Evolutionary conservation across 2,329 filamentous ascomycete genomes (phyloP), one percentile per base, ranked within the genome.

Genomic region (Aspergillus sp.): DNA sequence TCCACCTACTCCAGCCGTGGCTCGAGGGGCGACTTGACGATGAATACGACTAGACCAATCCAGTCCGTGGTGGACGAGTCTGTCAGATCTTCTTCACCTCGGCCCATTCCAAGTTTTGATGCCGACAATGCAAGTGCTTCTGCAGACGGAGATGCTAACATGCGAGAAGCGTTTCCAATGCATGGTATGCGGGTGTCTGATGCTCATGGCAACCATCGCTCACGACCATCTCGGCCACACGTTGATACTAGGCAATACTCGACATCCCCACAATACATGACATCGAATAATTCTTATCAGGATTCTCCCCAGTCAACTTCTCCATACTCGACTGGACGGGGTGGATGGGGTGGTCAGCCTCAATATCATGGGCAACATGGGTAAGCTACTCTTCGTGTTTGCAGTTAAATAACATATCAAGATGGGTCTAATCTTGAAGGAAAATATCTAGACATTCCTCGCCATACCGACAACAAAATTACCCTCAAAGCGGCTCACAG

Each of bases 231-330:
- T 37, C 63, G 68, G 32, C 66, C 68, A 39, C 65, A 65, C 46
- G 52, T 68, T 39, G 68, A 73, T 45, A 66, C 66, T 19, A 65
- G 71, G 33, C 72, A 75, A 43, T 79, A 78, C 54, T 73, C 74
- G 26, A 74, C 77, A 37, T 82, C 81, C n/a, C 77, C 82, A 33
- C 75, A 78, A 42, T 78, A 79, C 53, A 69, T 71, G 50, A 72
- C 74, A 19, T 74, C 79, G 13, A 75, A 68, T 40, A 75, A 73
- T 40, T 75, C 74, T 12, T 73, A 77, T 52, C 78, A 81, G 52
- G 76, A 75, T 37, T 84, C 82, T 12, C 80, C 83, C n/a, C 76
- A 76, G 47, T 72, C 73, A 7, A 76, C 78, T 35, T 83, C 82
- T 33, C 80, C 82, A 10, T 80, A 84, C 57, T 71, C 71, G 32